Evolutionary conservation across 1,284 basidiomycete species (phyloP), one percentile per base, ranked within the genome.

Genomic region (Trichosporon ovoides): DNA sequence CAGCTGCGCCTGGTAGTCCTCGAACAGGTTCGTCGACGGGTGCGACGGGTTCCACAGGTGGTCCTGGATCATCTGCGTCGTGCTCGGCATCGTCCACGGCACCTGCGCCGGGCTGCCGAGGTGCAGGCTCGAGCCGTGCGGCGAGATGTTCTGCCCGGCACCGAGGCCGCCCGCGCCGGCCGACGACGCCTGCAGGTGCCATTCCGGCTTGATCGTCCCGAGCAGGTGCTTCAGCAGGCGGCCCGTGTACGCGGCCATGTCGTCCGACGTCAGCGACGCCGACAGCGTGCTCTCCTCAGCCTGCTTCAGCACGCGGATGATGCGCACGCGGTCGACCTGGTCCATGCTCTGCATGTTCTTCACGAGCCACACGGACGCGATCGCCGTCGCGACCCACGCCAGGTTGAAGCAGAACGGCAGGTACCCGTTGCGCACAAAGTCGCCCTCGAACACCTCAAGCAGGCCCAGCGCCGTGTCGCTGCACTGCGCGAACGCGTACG

Each of bases 281-380:
- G 61, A 58, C 5, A 53, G 54, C 4, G 61, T 67, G 7, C 61
- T 61, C 18, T 56, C 58, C 3, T 57, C 54, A 1, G 60, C 60
- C 19, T 58, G 59, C 16, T 61, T 58, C n/a, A 68, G 58, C 11
- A 38, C 37, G 9, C 54, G 55, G 14, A 68, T 60, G 12, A 64
- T 61, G 34, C 60, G 60, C 3, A 48, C 38, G 20, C 66, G 64
- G 53, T 67, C 67, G 3, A 38, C 31, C 19, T 54, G 58, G 38
- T 58, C 58, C 66, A 69, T 68, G 3, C 61, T 56, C n/a, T 43
- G 58, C 14, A 69, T 60, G 50, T 69, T 69, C 68, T 67, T 68
- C 38, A 66, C 55, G 16, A 70, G 64, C 66, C 66, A 70, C 18
- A 68, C 59, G 5, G 61, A 55, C 1, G 63, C 61, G 37, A 67